Evolutionary conservation across 805 yeast species (phyloP).

Genomic region (Schwanniomyces yamadae): DNA sequence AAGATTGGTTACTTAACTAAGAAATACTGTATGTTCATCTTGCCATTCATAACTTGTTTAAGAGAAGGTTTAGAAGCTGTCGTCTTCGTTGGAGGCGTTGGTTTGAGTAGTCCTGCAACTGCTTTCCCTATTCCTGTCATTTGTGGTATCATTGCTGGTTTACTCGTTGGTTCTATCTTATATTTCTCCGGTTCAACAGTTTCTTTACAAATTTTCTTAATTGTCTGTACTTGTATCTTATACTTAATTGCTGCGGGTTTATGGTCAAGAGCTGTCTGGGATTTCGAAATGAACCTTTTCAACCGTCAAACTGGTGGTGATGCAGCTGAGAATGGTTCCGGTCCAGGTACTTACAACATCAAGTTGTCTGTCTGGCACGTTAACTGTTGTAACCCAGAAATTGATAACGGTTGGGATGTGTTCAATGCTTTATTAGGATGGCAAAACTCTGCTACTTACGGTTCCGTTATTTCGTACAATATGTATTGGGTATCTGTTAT

Average conservation of each 20-base stretch:
- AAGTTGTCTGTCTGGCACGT: constrained; percentile 87
- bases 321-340: constrained; percentile 88
- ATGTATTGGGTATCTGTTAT: constrained; percentile 80
- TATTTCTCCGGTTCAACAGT: constrained; percentile 80
- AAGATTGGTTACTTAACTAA: constrained; percentile 37
- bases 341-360: constrained; percentile 93
- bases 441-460: constrained; percentile 95
- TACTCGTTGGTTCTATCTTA: constrained; percentile 62
- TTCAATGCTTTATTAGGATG: constrained; percentile 94
- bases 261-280: constrained; percentile 92
- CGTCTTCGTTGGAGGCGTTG: constrained; percentile 47
- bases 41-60: constrained; percentile 86
- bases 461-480: constrained; percentile 87
- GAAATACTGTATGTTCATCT: constrained; percentile 83
- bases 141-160: constrained; percentile 80
- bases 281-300: constrained; percentile 69
- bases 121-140: constrained; percentile 94
- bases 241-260: constrained; percentile 91
- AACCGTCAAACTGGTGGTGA: constrained; percentile 82
- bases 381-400: constrained; percentile 94
- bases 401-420: constrained; percentile 94
- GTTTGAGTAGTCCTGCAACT: constrained; percentile 31
- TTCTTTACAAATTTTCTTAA: constrained; percentile 84
- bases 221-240: constrained; percentile 82
- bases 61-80: constrained; percentile 83